Percentiles rank a stretch among this genome's conserved stretches.
phyloP scores from a whole-genome alignment of 192 early-diverging fungal species.

The Cetraspora pellucida region DNA sequence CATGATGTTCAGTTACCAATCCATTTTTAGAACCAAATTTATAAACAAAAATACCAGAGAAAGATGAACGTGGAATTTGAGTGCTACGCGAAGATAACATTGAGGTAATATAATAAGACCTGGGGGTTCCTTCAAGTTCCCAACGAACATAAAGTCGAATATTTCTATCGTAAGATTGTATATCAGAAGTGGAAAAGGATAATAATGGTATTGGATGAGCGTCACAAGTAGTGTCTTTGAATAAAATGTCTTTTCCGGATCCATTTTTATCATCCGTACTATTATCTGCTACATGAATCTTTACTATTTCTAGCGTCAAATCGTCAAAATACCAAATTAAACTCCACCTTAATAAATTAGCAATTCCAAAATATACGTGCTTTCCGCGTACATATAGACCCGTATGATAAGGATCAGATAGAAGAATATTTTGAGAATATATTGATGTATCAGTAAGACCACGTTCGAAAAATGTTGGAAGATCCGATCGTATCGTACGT shows the following conservation, averaged over 20 bases:
- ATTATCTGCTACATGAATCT: conserved; percentile 44
- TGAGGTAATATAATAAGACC: conserved; percentile 14
- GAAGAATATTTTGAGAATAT: conserved; percentile 51
- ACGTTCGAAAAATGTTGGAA: conserved; percentile 55
- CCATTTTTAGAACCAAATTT: conserved; percentile 26
- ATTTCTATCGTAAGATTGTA: conserved; percentile 20
- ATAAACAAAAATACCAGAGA: conserved; percentile 27
- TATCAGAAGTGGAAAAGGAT: background rate
- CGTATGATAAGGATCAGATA: conserved; percentile 60
- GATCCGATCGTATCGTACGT: conserved; percentile 49
- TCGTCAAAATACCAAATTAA: conserved; percentile 56
- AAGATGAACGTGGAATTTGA: conserved; percentile 17
- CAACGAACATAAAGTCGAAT: conserved; percentile 32
- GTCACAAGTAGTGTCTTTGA: background rate
- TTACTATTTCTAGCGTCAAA: conserved; percentile 49
- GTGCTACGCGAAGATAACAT: conserved; percentile 9
- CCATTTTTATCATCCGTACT: conserved; percentile 15
- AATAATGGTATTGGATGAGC: background rate
- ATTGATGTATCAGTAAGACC: conserved; percentile 50
- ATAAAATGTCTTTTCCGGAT: conserved; percentile 28
- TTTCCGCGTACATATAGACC: conserved; percentile 50
- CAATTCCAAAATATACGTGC: conserved; percentile 51
- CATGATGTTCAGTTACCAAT: conserved; percentile 13
- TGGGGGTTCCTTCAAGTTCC: conserved; percentile 19
- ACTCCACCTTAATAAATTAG: conserved; percentile 59